phyloP scores from a whole-genome alignment of 257 asterid genomes.

The Ajuga chamaepitys region DNA sequence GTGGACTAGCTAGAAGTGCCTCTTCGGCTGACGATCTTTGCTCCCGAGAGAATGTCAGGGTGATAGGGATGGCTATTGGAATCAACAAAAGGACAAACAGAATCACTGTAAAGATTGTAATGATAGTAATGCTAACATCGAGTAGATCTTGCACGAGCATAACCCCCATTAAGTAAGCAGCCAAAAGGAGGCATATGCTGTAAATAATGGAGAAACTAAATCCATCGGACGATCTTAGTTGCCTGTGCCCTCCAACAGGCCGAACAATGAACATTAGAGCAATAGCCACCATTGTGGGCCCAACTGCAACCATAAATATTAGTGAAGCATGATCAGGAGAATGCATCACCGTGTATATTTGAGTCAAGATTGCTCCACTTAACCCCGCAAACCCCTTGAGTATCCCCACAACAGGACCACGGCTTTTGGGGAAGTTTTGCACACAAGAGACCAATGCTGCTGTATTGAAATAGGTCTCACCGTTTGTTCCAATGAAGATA shows the following conservation, averaged over 20 bases:
- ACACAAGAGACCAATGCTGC: slow-evolving; percentile 52
- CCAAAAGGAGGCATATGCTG: slow-evolving; percentile 40
- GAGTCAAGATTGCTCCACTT: slow-evolving; percentile 56
- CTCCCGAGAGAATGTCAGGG: slow-evolving; percentile 23
- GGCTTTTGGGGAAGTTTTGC: slow-evolving; percentile 57
- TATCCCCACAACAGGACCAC: slow-evolving; percentile 69
- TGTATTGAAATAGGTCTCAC: slow-evolving; percentile 63
- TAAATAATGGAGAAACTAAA: slow-evolving; percentile 33
- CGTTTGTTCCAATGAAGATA: slow-evolving; percentile 57
- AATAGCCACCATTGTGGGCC: slow-evolving; percentile 49
- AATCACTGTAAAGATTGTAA: slow-evolving; percentile 31
- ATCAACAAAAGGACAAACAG: slow-evolving; percentile 31
- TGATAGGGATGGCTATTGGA: slow-evolving; percentile 37
- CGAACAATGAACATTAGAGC: slow-evolving; percentile 44
- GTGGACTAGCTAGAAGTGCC: slow-evolving; percentile 27
- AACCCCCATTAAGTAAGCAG: slow-evolving; percentile 51
- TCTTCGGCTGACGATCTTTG: slow-evolving; percentile 26
- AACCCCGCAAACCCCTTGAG: slow-evolving; percentile 65
- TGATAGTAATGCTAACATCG: slow-evolving; percentile 23
- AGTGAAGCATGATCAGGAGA: slow-evolving; percentile 53
- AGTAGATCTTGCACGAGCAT: slow-evolving; percentile 49
- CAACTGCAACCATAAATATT: slow-evolving; percentile 56
- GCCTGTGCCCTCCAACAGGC: slow-evolving; percentile 61
- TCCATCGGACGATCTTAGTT: slow-evolving; percentile 34
- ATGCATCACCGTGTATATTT: slow-evolving; percentile 35